Evolutionary conservation across 73 alveolate genomes (phyloP).

Genomic region (Stentor roeselii): DNA sequence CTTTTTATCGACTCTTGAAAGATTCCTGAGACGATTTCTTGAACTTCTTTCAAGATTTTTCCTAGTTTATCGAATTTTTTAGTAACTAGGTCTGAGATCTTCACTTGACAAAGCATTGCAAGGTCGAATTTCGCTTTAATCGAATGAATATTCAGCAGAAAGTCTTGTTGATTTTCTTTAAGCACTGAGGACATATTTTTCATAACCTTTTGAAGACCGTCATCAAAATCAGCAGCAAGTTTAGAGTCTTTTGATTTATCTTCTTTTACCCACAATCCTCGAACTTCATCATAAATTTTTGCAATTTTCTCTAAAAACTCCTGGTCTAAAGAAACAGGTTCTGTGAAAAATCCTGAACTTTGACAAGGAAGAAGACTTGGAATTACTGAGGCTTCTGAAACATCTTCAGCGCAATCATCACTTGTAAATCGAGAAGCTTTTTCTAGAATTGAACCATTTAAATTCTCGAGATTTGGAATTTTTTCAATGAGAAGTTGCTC

Average conservation of each 20-base stretch:
- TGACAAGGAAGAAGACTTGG: background rate
- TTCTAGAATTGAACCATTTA: conserved; percentile 63
- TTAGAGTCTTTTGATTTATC: conserved; percentile 49
- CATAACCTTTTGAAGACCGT: conserved; percentile 62
- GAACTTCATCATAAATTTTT: conserved; percentile 53
- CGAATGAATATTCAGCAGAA: conserved; percentile 25
- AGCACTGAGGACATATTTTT: conserved; percentile 43
- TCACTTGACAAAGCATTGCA: conserved; percentile 28
- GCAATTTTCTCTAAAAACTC: conserved; percentile 74
- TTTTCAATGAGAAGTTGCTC: conserved; percentile 60
- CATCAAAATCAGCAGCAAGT: conserved; percentile 69
- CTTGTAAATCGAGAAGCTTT: conserved; percentile 28
- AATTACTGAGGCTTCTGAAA: background rate
- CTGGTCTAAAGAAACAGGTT: conserved; percentile 21
- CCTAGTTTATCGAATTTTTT: conserved; percentile 32
- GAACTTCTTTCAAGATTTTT: conserved; percentile 9
- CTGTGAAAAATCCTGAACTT: background rate
- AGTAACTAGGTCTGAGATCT: conserved; percentile 29
- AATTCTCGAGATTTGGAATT: conserved; percentile 50
- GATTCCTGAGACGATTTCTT: conserved; percentile 42
- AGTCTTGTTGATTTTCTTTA: conserved; percentile 18
- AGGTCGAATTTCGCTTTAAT: conserved; percentile 41
- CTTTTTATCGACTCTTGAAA: conserved; percentile 35
- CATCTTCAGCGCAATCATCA: background rate
- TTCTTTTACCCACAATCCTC: conserved; percentile 51